Evolutionary conservation across 768 basidiomycete genomes (phyloP).

Genomic region (Lactarius pseudohatsudake): DNA sequence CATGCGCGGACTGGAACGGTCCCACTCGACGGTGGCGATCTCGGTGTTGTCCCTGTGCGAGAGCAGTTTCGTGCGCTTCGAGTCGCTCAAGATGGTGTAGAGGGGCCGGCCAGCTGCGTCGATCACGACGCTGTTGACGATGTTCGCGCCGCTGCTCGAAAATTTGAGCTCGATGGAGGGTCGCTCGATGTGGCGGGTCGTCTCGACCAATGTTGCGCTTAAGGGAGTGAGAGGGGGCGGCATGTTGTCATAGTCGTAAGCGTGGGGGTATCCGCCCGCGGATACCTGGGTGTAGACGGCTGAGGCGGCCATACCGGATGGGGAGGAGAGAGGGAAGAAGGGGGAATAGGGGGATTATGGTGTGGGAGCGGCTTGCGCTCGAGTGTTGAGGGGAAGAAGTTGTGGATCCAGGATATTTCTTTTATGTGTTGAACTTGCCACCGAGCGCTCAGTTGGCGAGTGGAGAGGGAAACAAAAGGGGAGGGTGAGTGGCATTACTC

Average conservation of each 20-base stretch:
- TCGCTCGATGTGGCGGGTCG: neutral
- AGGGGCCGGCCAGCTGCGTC: conserved; percentile 4
- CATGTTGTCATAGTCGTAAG: neutral
- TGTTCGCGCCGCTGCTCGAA: conserved; percentile 5
- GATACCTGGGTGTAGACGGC: conserved; percentile 16
- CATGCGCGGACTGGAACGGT: conserved; percentile 20
- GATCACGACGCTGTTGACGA: conserved; percentile 11
- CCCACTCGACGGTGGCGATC: conserved; percentile 23
- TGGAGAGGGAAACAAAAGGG: neutral
- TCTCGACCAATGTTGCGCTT: conserved; percentile 16
- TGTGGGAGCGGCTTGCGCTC: conserved; percentile 11
- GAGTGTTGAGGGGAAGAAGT: neutral
- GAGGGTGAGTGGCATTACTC: neutral
- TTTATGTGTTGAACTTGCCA: conserved; percentile 14
- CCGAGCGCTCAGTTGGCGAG: neutral
- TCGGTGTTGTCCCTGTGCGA: neutral
- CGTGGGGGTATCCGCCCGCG: conserved; percentile 20
- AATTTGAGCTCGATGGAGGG: conserved; percentile 20
- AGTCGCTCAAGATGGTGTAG: conserved; percentile 11
- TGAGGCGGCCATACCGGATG: conserved; percentile 9
- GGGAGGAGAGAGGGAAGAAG: too few species aligned
- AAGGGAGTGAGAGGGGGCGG: neutral
- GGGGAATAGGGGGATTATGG: too few species aligned
- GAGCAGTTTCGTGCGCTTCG: conserved; percentile 13
- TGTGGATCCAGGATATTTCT: neutral